These are phyloP conservation scores for Tetrapisispora iriomotensis DNA, from an alignment of 805 yeast species.

Conservation along the genomic window DNA sequence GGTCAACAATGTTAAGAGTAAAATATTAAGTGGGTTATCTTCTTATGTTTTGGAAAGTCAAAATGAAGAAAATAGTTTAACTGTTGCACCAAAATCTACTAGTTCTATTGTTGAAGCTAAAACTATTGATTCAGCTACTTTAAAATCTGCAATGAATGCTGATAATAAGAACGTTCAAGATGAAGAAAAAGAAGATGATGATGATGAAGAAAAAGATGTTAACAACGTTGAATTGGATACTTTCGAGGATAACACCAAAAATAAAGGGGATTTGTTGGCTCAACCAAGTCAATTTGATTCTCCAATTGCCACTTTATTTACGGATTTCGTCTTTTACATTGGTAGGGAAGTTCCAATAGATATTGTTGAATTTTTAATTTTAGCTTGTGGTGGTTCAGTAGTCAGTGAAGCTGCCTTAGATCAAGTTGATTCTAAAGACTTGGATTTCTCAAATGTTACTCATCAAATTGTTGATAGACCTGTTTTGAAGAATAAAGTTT, in stretches of 20 bases:
- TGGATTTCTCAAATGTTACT: conserved; percentile 63
- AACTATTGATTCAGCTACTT: conserved; percentile 34
- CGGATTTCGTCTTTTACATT: conserved; percentile 68
- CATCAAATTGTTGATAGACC: conserved; percentile 96
- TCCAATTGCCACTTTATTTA: conserved; percentile 56
- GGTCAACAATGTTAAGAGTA: conserved; percentile 59
- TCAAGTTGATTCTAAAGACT: conserved; percentile 42
- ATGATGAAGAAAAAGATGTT: conserved; percentile 32
- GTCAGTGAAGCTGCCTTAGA: conserved; percentile 84
- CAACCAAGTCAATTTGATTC: conserved; percentile 61
- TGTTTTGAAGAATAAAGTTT: conserved; percentile 58
- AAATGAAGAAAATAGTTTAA: conserved; percentile 25
- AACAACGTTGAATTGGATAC: conserved; percentile 52
- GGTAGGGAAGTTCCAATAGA: conserved; percentile 96
- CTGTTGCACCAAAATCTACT: conserved; percentile 28
- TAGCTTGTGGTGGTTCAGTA: conserved; percentile 78
- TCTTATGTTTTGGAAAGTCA: conserved; percentile 64
- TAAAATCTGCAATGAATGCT: conserved; percentile 43
- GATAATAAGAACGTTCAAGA: conserved; percentile 32
- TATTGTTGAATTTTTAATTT: conserved; percentile 74
- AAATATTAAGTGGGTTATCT: conserved; percentile 83
- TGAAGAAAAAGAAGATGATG: conserved; percentile 29
- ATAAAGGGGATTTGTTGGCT: conserved; percentile 53
- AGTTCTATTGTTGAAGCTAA: conserved; percentile 23
- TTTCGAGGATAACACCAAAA: conserved; percentile 54